Conservation (phyloP, 2,329 filamentous ascomycete species). For the Paraconiothyrium sp. region DNA sequence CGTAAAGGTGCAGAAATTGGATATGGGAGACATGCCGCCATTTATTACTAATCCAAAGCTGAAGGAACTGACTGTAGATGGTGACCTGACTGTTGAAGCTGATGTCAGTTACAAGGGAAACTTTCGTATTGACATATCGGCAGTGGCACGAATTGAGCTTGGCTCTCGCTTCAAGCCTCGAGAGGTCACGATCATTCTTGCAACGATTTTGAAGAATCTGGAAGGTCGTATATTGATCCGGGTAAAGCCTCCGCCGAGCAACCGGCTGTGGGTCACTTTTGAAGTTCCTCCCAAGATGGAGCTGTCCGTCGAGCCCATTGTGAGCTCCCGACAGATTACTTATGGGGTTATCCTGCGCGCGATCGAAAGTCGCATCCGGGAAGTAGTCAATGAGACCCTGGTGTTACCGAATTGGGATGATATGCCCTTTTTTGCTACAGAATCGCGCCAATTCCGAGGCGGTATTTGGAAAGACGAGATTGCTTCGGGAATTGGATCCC, state of each 20-base stretch:
- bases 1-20: constrained; percentile 82
- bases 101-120: constrained; percentile 91
- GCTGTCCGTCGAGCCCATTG: constrained; percentile 92
- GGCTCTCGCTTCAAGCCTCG: constrained; percentile 87
- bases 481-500: not conserved
- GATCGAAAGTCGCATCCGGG: constrained; percentile 94
- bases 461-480: constrained; percentile 74
- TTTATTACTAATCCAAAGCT: constrained; percentile 89
- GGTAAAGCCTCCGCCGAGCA: constrained; percentile 94
- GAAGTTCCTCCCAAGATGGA: constrained; percentile 94
- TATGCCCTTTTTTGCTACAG: constrained; percentile 85
- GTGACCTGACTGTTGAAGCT: constrained; percentile 85
- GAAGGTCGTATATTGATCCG: constrained; percentile 86
- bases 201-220: constrained; percentile 83
- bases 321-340: constrained; percentile 94
- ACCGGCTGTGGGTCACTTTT: constrained; percentile 95
- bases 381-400: constrained; percentile 90
- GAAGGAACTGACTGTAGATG: constrained; percentile 89
- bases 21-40: constrained; percentile 86
- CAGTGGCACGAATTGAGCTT: constrained; percentile 91
- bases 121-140: constrained; percentile 87
- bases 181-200: constrained; percentile 88
- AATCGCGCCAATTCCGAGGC: constrained; percentile 80
- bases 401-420: constrained; percentile 98
- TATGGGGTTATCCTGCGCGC: constrained; percentile 91